Percentiles rank a stretch among this genome's conserved stretches.
Conservation (phyloP, 352 stramenopile species). For the Globisporangium echinulatum region DNA sequence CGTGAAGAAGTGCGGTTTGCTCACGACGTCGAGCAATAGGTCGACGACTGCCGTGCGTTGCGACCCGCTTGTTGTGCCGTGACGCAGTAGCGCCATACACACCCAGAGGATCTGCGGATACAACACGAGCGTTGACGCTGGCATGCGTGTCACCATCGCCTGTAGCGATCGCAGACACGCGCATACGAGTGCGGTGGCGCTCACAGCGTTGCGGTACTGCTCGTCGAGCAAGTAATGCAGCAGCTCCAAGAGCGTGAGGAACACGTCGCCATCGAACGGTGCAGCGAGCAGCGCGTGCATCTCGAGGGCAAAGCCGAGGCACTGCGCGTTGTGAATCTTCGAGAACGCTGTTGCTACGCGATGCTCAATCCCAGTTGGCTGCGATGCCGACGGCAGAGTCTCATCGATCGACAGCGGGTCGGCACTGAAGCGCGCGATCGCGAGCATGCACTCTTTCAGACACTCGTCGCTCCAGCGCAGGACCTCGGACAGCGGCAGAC, state of each 20-base stretch:
- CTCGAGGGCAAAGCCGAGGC: slow-evolving; percentile 48
- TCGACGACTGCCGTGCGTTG: slow-evolving; percentile 26
- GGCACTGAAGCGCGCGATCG: slow-evolving; percentile 22
- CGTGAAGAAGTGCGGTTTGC: slow-evolving; percentile 38
- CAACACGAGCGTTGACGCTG: slow-evolving; percentile 40
- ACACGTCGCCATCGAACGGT: slow-evolving; percentile 53
- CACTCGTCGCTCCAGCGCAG: slow-evolving; percentile 52
- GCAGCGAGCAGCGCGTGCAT: slow-evolving; percentile 39
- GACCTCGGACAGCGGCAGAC: slow-evolving; percentile 21
- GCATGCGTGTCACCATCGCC: slow-evolving; percentile 41
- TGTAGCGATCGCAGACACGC: slow-evolving; percentile 41
- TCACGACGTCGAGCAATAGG: slow-evolving; percentile 38
- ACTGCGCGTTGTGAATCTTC: slow-evolving; percentile 15
- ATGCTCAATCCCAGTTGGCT: slow-evolving; percentile 1
- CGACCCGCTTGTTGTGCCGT: slow-evolving; percentile 19
- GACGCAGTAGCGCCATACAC: slow-evolving; percentile 56
- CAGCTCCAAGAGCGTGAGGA: slow-evolving; percentile 48
- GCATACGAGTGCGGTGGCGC: slow-evolving; percentile 20
- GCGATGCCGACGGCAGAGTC: neutral
- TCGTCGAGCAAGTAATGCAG: slow-evolving; percentile 42
- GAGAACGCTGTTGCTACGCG: neutral
- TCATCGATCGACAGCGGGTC: neutral
- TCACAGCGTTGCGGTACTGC: slow-evolving; percentile 14
- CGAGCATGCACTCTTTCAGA: slow-evolving; percentile 44
- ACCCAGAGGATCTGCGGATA: slow-evolving; percentile 79